Evolutionary conservation across 2,329 filamentous ascomycete species (phyloP).

Genomic region (Botrytis cinerea): DNA sequence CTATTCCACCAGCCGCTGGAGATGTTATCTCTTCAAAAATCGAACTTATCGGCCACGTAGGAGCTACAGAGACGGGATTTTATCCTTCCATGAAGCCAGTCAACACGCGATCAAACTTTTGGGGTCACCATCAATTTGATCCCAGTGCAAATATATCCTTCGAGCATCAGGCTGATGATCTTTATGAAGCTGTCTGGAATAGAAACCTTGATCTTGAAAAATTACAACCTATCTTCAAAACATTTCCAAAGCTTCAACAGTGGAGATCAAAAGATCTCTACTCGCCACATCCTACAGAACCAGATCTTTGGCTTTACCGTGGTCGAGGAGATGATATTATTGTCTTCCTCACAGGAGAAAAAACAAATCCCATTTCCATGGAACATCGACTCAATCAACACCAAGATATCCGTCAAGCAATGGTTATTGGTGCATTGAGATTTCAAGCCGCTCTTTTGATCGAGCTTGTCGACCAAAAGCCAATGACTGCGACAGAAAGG

Average conservation of each 20-base stretch:
- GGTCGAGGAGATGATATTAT: slow-evolving; percentile 47
- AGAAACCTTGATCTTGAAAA: not conserved
- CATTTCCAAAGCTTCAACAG: not conserved
- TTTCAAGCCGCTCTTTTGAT: slow-evolving; percentile 45
- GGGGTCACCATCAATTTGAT: slow-evolving; percentile 9
- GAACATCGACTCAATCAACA: slow-evolving; percentile 43
- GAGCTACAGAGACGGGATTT: slow-evolving; percentile 12
- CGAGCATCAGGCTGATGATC: slow-evolving; percentile 13
- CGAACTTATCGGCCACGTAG: not conserved
- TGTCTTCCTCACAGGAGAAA: slow-evolving; percentile 48
- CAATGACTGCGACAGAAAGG: slow-evolving; percentile 5
- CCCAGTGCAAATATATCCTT: not conserved
- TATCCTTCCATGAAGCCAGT: slow-evolving; percentile 10
- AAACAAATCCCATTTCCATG: slow-evolving; percentile 46
- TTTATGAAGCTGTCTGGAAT: slow-evolving; percentile 11
- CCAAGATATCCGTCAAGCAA: slow-evolving; percentile 39
- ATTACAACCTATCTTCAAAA: slow-evolving; percentile 12
- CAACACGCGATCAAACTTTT: not conserved
- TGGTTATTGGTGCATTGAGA: slow-evolving; percentile 42
- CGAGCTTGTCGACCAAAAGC: slow-evolving; percentile 34
- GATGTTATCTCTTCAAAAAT: slow-evolving; percentile 17
- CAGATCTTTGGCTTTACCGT: slow-evolving; percentile 42
- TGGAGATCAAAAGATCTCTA: slow-evolving; percentile 36
- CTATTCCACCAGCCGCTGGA: slow-evolving; percentile 14
- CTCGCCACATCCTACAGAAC: slow-evolving; percentile 42